Evolutionary conservation across 1,284 basidiomycete species (phyloP).

Genomic region (Naganishia cerealis): DNA sequence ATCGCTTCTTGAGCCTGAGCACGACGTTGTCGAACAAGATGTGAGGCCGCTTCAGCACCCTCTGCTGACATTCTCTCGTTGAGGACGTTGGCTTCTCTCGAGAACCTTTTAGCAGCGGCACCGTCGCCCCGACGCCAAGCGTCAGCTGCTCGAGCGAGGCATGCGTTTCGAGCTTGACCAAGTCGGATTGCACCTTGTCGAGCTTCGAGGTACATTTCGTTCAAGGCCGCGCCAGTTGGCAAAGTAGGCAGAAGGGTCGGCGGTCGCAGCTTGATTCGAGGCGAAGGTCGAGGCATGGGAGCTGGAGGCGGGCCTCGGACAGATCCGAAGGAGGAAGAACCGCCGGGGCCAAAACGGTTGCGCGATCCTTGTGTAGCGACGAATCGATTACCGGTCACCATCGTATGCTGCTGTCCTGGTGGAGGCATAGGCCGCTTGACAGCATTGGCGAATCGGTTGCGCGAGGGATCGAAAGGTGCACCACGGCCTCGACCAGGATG

Average conservation of each 20-base stretch:
- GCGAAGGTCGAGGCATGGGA: slow-evolving; percentile 72
- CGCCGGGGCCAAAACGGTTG: slow-evolving; percentile 34
- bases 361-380: slow-evolving; percentile 35
- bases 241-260: slow-evolving; percentile 85
- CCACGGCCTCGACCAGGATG: slow-evolving; percentile 54
- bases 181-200: slow-evolving; percentile 81
- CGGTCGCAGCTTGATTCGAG: slow-evolving; percentile 75
- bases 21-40: slow-evolving; percentile 77
- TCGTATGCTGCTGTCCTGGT: slow-evolving; percentile 38
- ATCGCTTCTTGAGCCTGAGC: slow-evolving; percentile 73
- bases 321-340: slow-evolving; percentile 60
- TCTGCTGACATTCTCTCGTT: slow-evolving; percentile 85
- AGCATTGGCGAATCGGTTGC: slow-evolving; percentile 72
- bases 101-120: slow-evolving; percentile 88
- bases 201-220: slow-evolving; percentile 80
- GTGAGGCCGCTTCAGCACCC: slow-evolving; percentile 73
- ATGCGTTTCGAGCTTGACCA: slow-evolving; percentile 88
- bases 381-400: slow-evolving; percentile 41
- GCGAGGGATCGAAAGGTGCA: slow-evolving; percentile 65
- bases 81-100: slow-evolving; percentile 85
- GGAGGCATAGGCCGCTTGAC: slow-evolving; percentile 49
- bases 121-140: slow-evolving; percentile 93
- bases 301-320: slow-evolving; percentile 41
- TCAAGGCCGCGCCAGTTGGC: slow-evolving; percentile 74
- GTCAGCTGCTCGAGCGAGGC: slow-evolving; percentile 90